Conservation (phyloP, 305 asterid genomes). For the Stenogyne calaminthoides region DNA sequence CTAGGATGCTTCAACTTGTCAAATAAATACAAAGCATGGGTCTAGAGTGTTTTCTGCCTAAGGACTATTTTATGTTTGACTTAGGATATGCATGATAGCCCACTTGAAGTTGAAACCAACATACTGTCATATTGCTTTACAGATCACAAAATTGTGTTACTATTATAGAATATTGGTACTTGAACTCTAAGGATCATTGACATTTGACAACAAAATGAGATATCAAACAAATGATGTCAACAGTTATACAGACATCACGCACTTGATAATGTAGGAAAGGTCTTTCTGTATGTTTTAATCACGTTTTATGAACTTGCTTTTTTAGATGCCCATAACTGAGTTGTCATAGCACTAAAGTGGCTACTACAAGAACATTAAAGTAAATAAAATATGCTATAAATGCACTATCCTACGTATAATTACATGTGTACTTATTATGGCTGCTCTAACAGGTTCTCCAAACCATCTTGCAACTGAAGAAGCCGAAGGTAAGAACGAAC, state of each 20-base stretch:
- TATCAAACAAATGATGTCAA: conserved; percentile 9
- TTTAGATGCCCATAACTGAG: not conserved
- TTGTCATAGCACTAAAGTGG: conserved; percentile 17
- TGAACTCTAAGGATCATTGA: not conserved
- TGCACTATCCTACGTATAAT: conserved; percentile 14
- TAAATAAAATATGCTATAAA: conserved; percentile 13
- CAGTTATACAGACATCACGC: not conserved
- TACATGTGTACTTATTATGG: conserved; percentile 78
- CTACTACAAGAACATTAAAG: not conserved
- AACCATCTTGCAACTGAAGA: conserved; percentile 89
- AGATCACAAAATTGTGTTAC: not conserved
- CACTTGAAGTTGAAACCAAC: conserved; percentile 12
- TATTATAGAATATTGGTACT: not conserved
- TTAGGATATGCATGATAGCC: not conserved
- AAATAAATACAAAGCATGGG: not conserved
- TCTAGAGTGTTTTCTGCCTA: conserved; percentile 7
- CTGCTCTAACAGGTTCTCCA: conserved; percentile 94
- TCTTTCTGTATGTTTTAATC: not conserved
- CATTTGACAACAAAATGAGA: not conserved
- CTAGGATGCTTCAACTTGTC: conserved; percentile 7
- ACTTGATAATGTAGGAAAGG: conserved; percentile 7
- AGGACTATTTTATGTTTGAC: not conserved
- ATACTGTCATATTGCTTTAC: not conserved
- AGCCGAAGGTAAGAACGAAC: conserved; percentile 75
- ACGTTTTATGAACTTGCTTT: not conserved